Evolutionary conservation across 2,329 filamentous ascomycete genomes (phyloP).

Genomic region (Ophiostoma himal-ulmi): DNA sequence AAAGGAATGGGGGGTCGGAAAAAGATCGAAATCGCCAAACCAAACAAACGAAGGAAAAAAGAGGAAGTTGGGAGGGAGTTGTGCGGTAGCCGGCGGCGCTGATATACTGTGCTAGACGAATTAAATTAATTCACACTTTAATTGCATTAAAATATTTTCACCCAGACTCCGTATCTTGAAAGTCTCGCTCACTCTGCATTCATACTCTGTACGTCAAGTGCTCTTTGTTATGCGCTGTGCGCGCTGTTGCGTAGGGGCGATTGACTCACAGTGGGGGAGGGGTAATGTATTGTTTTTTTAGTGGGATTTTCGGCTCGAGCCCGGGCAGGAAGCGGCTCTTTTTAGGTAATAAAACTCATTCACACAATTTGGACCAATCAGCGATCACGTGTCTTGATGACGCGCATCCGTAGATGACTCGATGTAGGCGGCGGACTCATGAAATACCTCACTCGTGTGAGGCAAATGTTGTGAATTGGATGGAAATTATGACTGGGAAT

Average conservation of each 20-base stretch:
- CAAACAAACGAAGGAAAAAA: slow-evolving; percentile 11
- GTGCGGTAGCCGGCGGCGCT: not conserved
- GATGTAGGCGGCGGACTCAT: not conserved
- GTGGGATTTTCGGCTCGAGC: not conserved
- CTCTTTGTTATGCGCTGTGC: not conserved
- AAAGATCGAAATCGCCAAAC: slow-evolving; percentile 21
- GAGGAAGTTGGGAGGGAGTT: slow-evolving; percentile 10
- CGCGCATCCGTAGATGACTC: not conserved
- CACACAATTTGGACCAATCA: not conserved
- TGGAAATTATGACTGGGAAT: not conserved
- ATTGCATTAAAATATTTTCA: slow-evolving; percentile 9
- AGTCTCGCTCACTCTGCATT: not conserved
- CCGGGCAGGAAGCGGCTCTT: not conserved
- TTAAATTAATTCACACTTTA: slow-evolving; percentile 7
- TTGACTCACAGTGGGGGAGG: slow-evolving; percentile 5
- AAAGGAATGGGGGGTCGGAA: slow-evolving; percentile 16
- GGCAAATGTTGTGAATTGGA: not conserved
- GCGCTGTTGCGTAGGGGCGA: not conserved
- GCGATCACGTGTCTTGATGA: not conserved
- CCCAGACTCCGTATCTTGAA: no score
- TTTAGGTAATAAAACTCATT: not conserved
- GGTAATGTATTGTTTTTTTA: not conserved
- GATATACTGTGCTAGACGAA: slow-evolving; percentile 2
- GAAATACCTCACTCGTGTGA: not conserved
- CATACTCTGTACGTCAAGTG: not conserved